Percentiles rank a stretch among this genome's conserved stretches.
These are phyloP conservation scores for Lachancea sp. DNA, from an alignment of 805 yeast species.

Conservation along the genomic window DNA sequence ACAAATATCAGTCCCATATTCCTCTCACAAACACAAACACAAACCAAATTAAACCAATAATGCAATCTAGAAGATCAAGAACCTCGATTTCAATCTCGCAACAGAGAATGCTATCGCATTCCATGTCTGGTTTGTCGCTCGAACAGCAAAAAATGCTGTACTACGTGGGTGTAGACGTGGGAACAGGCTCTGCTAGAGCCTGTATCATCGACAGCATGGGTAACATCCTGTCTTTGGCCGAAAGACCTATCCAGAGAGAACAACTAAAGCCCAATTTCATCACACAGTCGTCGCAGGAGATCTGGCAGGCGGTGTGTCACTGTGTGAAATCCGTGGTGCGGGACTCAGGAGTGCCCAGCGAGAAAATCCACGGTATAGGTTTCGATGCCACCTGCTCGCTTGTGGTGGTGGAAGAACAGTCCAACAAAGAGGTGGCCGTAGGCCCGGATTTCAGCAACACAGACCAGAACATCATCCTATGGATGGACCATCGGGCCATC, in stretches of 20 bases:
- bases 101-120: constrained; percentile 20
- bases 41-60: neutral
- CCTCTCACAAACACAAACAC: neutral
- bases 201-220: constrained; percentile 83
- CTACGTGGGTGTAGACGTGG: constrained; percentile 86
- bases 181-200: constrained; percentile 97
- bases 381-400: constrained; percentile 97
- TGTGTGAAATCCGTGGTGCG: constrained; percentile 71
- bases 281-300: constrained; percentile 85
- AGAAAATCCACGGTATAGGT: constrained; percentile 75
- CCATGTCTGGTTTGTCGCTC: constrained; percentile 16
- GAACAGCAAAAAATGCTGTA: constrained; percentile 22
- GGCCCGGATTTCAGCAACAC: constrained; percentile 80
- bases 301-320: constrained; percentile 82
- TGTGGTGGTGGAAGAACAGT: constrained; percentile 63
- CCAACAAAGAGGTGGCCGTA: constrained; percentile 71
- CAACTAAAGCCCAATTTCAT: constrained; percentile 66
- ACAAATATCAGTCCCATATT: no score
- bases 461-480: constrained; percentile 77
- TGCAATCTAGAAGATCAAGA: constrained; percentile 16
- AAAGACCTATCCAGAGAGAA: constrained; percentile 71
- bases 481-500: constrained; percentile 98
- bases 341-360: constrained; percentile 67
- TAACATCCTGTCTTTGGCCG: constrained; percentile 69
- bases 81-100: constrained; percentile 22